phyloP scores from a whole-genome alignment of 1,139 yeast genomes.

The Kodamaea anthophila region DNA sequence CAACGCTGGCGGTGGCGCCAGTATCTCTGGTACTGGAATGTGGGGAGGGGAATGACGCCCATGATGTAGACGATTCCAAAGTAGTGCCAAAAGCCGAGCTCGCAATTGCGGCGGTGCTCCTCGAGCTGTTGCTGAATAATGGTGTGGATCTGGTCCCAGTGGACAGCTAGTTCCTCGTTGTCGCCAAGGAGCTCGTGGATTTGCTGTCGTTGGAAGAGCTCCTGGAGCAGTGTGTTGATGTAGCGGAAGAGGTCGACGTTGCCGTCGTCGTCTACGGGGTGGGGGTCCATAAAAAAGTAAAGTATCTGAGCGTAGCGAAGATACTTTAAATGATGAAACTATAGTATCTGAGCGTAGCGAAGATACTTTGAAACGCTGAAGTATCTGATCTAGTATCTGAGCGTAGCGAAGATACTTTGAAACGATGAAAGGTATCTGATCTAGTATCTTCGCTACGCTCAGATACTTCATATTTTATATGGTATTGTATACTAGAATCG shows the following conservation, averaged over 20 bases:
- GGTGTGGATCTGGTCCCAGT: conserved; percentile 11
- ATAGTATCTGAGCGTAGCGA: too few relatives aligned
- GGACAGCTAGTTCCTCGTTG: conserved; percentile 13
- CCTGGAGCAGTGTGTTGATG: conserved; percentile 18
- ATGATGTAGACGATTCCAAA: conserved; percentile 13
- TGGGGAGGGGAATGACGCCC: conserved; percentile 23
- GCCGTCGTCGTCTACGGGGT: conserved; percentile 7
- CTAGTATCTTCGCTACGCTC: too few relatives aligned
- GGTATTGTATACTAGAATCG: too few relatives aligned
- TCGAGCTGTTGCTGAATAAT: conserved; percentile 5
- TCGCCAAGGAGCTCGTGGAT: conserved; percentile 12
- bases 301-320: too few relatives aligned
- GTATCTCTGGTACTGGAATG: conserved; percentile 19
- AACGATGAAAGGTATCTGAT: too few relatives aligned
- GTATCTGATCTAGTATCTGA: too few relatives aligned
- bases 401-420: too few relatives aligned
- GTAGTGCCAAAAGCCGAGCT: conserved; percentile 8
- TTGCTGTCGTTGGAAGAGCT: conserved; percentile 18
- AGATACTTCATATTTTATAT: too few relatives aligned
- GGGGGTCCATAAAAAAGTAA: too few relatives aligned
- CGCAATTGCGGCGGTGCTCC: conserved; percentile 1
- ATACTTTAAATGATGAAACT: too few relatives aligned
- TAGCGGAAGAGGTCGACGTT: conserved; percentile 18
- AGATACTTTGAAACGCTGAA: too few relatives aligned
- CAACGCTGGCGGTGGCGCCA: conserved; percentile 12